A percentile compares a stretch with the other conserved stretches of the same genome.
phyloP scores from a whole-genome alignment of 441 rosid species.

The Erodium texanum region DNA sequence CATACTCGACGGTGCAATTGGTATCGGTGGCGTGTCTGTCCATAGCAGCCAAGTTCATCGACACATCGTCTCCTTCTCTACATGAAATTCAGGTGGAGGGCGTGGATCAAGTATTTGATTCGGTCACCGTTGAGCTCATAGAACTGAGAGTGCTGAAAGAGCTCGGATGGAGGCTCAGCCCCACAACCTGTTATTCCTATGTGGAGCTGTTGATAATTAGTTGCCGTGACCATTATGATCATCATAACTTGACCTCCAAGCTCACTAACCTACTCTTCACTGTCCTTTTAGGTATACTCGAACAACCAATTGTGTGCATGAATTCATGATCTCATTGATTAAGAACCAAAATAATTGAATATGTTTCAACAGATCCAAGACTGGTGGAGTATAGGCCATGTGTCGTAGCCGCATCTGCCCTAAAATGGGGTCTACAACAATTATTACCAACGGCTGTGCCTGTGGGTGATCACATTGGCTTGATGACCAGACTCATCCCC shows the following conservation, averaged over 20 bases:
- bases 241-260: constrained; percentile 19
- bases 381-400: constrained; percentile 45
- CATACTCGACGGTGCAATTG: constrained; percentile 67
- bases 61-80: constrained; percentile 34
- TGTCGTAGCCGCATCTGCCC: constrained; percentile 36
- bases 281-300: constrained; percentile 37
- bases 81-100: constrained; percentile 67
- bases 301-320: too few species aligned
- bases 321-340: too few species aligned
- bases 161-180: constrained; percentile 52
- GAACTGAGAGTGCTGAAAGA: constrained; percentile 40
- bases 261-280: constrained; percentile 37
- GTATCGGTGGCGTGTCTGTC: constrained; percentile 51
- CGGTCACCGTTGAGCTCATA: constrained; percentile 46
- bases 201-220: constrained; percentile 28
- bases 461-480: constrained; percentile 14
- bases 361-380: constrained; percentile 30
- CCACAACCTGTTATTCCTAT: constrained; percentile 47
- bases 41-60: constrained; percentile 56
- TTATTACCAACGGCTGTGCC: too few species aligned
- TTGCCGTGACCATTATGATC: constrained; percentile 12
- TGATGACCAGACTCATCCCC: constrained; percentile 23
- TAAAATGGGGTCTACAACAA: too few species aligned
- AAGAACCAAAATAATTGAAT: not conserved
- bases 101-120: constrained; percentile 39